Percentiles rank a stretch among this genome's conserved stretches.
Evolutionary conservation across 2,329 filamentous ascomycete genomes (phyloP).

Genomic region (Stromatinia cepivora): DNA sequence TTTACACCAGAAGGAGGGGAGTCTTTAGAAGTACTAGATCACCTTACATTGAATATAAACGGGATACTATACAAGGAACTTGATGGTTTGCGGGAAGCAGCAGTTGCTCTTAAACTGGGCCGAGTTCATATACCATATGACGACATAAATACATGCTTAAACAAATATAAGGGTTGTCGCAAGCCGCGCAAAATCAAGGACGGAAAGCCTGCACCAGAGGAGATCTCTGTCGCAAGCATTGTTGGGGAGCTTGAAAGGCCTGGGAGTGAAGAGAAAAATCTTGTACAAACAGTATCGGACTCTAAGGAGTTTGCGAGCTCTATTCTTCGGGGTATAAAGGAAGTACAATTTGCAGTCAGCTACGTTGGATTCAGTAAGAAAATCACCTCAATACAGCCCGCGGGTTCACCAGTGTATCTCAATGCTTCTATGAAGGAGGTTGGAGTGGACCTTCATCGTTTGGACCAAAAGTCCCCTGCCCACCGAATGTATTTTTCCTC

Average conservation of each 20-base stretch:
- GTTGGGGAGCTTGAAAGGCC: constrained; percentile 71
- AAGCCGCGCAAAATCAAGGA: constrained; percentile 36
- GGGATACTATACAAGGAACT: constrained; percentile 83
- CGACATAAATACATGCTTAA: constrained; percentile 67
- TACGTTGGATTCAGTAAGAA: constrained; percentile 85
- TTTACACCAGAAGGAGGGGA: constrained; percentile 85
- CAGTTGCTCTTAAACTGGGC: constrained; percentile 86
- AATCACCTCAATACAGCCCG: constrained; percentile 66
- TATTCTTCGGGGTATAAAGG: constrained; percentile 87
- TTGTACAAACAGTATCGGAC: constrained; percentile 83
- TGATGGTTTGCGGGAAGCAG: constrained; percentile 85
- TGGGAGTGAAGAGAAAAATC: constrained; percentile 57
- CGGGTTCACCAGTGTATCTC: constrained; percentile 71
- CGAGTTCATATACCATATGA: constrained; percentile 89
- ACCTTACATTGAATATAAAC: constrained; percentile 84
- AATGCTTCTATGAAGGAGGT: constrained; percentile 96
- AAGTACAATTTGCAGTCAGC: constrained; percentile 93
- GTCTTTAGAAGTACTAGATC: constrained; percentile 84
- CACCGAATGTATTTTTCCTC: constrained; percentile 98
- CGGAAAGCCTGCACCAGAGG: constrained; percentile 49
- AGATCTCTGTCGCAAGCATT: constrained; percentile 70
- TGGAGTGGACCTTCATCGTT: constrained; percentile 84
- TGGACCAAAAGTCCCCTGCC: constrained; percentile 89
- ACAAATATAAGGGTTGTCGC: constrained; percentile 53
- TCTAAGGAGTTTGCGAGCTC: constrained; percentile 92